These are phyloP conservation scores for Fusarium illudens DNA, from an alignment of 2,329 filamentous ascomycete genomes.

Conservation along the genomic window DNA sequence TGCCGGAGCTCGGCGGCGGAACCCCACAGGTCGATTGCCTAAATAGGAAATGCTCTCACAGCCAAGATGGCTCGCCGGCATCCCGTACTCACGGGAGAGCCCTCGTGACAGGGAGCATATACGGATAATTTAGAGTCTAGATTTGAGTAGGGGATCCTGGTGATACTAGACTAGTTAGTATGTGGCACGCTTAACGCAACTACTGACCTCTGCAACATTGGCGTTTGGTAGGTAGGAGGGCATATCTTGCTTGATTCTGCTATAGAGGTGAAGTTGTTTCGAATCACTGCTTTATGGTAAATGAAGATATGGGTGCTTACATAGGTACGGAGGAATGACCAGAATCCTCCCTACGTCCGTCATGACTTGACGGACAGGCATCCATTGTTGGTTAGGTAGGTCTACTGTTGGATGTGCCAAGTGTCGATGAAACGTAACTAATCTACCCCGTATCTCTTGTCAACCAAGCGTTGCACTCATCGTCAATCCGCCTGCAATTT, in stretches of 20 bases:
- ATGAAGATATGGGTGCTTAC: not conserved
- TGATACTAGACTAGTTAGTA: not conserved
- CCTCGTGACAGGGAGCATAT: slow-evolving; percentile 1
- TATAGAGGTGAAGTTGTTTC: not conserved
- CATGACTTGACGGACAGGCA: not conserved
- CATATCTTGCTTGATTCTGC: not conserved
- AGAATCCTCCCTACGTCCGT: not conserved
- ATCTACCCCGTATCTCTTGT: not conserved
- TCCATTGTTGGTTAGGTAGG: not conserved
- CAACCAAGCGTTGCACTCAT: not conserved
- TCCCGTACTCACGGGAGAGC: not conserved
- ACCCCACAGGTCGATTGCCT: slow-evolving; percentile 25
- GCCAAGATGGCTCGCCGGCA: not conserved
- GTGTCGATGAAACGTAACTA: not conserved
- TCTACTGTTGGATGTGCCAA: not conserved
- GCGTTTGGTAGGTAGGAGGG: not conserved
- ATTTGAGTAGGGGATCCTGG: not conserved
- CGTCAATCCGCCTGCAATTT: not conserved
- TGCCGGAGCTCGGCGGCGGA: slow-evolving; percentile 10
- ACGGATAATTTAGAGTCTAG: not conserved
- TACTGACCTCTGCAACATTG: not conserved
- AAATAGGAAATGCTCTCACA: slow-evolving; percentile 24
- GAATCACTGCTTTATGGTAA: not conserved
- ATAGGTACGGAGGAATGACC: too few species aligned
- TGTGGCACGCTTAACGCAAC: not conserved